These are phyloP conservation scores for Megacollybia marginata DNA, from an alignment of 768 basidiomycete genomes.

Conservation along the genomic window DNA sequence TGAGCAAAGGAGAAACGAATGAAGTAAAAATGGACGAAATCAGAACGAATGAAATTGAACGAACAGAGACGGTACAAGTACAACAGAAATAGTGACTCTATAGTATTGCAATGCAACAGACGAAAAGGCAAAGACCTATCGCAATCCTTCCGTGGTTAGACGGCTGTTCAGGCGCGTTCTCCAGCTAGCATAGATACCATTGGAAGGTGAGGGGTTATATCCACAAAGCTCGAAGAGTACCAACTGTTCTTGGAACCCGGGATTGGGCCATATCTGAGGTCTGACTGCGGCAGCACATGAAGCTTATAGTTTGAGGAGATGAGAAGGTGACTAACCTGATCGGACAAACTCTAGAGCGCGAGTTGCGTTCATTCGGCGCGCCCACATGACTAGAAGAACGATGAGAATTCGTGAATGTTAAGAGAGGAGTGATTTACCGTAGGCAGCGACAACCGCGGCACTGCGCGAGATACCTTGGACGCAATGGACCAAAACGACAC, in stretches of 20 bases:
- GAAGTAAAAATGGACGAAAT: too few species aligned
- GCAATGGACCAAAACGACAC: slow-evolving; percentile 61
- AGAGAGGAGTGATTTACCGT: slow-evolving; percentile 39
- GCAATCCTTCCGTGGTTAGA: slow-evolving; percentile 34
- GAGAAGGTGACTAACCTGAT: slow-evolving; percentile 32
- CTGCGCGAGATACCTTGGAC: slow-evolving; percentile 60
- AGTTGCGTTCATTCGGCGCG: slow-evolving; percentile 46
- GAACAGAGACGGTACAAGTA: not conserved
- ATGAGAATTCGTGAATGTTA: slow-evolving; percentile 2
- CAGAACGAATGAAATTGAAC: not conserved
- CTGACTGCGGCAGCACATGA: slow-evolving; percentile 36
- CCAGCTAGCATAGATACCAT: slow-evolving; percentile 66
- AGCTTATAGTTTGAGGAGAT: slow-evolving; percentile 1
- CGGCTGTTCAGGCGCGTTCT: slow-evolving; percentile 44
- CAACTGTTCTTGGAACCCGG: slow-evolving; percentile 76
- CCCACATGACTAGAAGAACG: slow-evolving; percentile 54
- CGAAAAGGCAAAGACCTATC: slow-evolving; percentile 7
- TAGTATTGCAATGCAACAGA: not conserved
- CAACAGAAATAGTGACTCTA: not conserved
- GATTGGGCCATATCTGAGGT: slow-evolving; percentile 71
- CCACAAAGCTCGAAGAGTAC: slow-evolving; percentile 68
- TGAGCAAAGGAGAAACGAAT: too few species aligned
- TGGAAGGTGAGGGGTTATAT: slow-evolving; percentile 51
- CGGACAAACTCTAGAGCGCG: slow-evolving; percentile 56
- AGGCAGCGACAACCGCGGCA: slow-evolving; percentile 68